These are phyloP conservation scores for Vigna nakashimae DNA, from an alignment of 306 rosid genomes.

Conservation along the genomic window DNA sequence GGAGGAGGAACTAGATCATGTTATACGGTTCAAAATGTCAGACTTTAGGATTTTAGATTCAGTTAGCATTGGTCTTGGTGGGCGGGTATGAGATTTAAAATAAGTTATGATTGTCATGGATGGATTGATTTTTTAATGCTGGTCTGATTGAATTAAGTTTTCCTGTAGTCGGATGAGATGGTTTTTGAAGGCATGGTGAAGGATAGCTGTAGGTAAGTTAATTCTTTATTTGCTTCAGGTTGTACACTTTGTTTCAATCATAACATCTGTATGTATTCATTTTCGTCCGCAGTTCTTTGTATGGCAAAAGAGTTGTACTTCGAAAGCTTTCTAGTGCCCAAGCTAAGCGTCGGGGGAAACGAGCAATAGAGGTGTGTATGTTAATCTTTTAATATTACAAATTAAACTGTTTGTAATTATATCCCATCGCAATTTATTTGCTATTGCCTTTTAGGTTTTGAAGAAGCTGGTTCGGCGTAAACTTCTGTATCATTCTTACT, in stretches of 20 bases:
- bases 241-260: slow-evolving; percentile 40
- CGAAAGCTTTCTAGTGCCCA: slow-evolving; percentile 79
- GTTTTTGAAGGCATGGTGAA: slow-evolving; percentile 80
- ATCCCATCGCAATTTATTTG: slow-evolving; percentile 24
- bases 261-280: slow-evolving; percentile 41
- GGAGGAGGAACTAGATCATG: slow-evolving; percentile 90
- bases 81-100: slow-evolving; percentile 73
- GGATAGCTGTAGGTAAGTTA: slow-evolving; percentile 72
- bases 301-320: slow-evolving; percentile 80
- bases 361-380: slow-evolving; percentile 87
- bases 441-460: slow-evolving; percentile 64
- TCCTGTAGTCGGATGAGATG: slow-evolving; percentile 80
- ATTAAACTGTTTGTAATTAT: background rate
- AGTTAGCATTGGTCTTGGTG: slow-evolving; percentile 91
- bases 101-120: slow-evolving; percentile 24
- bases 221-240: slow-evolving; percentile 38
- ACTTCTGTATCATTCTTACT: slow-evolving; percentile 93
- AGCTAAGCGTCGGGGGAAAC: slow-evolving; percentile 93
- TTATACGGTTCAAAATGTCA: slow-evolving; percentile 77
- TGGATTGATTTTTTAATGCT: slow-evolving; percentile 29
- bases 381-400: background rate
- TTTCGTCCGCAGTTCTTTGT: slow-evolving; percentile 74
- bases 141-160: slow-evolving; percentile 52
- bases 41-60: slow-evolving; percentile 71
- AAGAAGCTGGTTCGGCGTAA: slow-evolving; percentile 81